Base-by-base conservation (phyloP, 169 alveolate species). In the Babesia ovata region DNA sequence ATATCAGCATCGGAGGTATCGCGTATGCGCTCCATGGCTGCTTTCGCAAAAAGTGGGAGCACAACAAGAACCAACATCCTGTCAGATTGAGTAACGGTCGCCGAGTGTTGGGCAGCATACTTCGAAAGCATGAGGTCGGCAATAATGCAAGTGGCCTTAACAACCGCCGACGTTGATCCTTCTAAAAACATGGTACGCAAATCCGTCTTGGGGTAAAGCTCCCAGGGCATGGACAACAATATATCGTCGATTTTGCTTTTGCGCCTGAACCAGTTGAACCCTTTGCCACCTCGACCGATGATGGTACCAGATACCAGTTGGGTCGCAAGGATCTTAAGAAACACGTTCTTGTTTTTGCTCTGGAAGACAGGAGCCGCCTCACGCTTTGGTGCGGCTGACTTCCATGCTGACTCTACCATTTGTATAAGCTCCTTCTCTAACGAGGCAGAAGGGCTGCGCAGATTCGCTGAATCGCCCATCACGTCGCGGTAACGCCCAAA, bases 171-270 rank as follows among this genome's bases (percentile, higher is more conserved):
- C 22, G 73, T 59, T 24, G 79, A 39, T 21, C 89, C 89, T 56
- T 73, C 59, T 11, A 82, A 49, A 24, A 82, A 74, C 52, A 82
- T 21, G 9, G 89, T 82, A 17, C 89, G 62, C 21, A 63, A 67
- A 17, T 82, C 89, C 13, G 89, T 82, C 69, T 66, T 63, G 7
- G 89, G 89, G 39, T 82, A 82, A 14, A 82, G 65, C 69, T 82
- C 89, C 89, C 89, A 82, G 14, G 89, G 89, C 89, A 82, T 82
- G 4, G 89, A 82, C 29, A 82, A 39, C 21, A 73, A 42, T 0
- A 82, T 82, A 29, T 82, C 89, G 14, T 82, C 89, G 33, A 82
- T 79, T 33, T 56, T 82, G 54, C 85, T 73, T 53, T 82, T 82
- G 36, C 89, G 56, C 58, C 89, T 44, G 50, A 82, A 82, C 89